Conservation (phyloP, 2,329 filamentous ascomycete species). For the Ophiostoma triangulosporum region DNA sequence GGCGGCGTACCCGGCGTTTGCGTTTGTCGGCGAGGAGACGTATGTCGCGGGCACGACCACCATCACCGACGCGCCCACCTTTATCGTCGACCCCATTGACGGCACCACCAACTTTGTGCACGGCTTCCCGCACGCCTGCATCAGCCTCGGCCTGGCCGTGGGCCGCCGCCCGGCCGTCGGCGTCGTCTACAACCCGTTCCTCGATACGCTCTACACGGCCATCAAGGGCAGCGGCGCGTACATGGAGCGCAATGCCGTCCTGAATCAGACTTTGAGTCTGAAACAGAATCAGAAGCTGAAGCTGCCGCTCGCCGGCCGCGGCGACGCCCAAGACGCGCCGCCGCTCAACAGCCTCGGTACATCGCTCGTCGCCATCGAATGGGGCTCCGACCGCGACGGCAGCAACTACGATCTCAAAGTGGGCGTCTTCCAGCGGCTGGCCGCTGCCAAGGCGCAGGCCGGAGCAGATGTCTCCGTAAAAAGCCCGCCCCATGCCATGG, state of each 20-base stretch:
- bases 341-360: constrained; percentile 46
- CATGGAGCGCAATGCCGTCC: constrained; percentile 32
- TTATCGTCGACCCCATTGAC: constrained; percentile 73
- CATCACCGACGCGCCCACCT: constrained; percentile 55
- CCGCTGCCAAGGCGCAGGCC: constrained; percentile 30
- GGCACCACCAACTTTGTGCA: constrained; percentile 75
- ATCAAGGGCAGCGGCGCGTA: constrained; percentile 56
- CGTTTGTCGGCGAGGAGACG: constrained; percentile 67
- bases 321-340: constrained; percentile 30
- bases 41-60: constrained; percentile 50
- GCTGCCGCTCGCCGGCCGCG: constrained; percentile 26
- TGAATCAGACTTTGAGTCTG: constrained; percentile 22
- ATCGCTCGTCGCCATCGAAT: constrained; percentile 58
- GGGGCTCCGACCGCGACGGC: constrained; percentile 56
- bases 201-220: constrained; percentile 53
- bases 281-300: neutral
- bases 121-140: constrained; percentile 58
- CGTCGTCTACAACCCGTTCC: constrained; percentile 71
- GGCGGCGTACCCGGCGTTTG: constrained; percentile 38
- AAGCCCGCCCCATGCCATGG: constrained; percentile 54
- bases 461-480: neutral
- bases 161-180: constrained; percentile 50
- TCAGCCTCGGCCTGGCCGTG: constrained; percentile 61
- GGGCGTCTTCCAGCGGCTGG: constrained; percentile 49
- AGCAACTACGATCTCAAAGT: constrained; percentile 58